A percentile compares a stretch with the other conserved stretches of the same genome.
phyloP scores from a whole-genome alignment of 2,329 filamentous ascomycete species.

The Verticillium nubilum region DNA sequence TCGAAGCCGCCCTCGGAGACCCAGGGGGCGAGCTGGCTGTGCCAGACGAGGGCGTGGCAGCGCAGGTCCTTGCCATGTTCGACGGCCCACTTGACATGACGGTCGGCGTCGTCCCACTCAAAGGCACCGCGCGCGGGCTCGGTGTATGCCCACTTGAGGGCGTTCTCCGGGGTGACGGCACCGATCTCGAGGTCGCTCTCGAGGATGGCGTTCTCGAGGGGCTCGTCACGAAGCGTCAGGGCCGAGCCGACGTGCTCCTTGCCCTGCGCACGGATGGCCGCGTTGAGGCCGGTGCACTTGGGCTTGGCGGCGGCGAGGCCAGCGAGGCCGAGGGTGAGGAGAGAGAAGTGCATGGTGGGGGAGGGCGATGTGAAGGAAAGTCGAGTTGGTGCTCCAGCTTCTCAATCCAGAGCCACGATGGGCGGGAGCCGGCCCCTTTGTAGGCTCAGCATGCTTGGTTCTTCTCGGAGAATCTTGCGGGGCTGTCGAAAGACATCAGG shows the following conservation, averaged over 20 bases:
- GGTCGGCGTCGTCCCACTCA: conserved; percentile 55
- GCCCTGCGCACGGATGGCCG: conserved; percentile 18
- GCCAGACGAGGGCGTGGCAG: conserved; percentile 50
- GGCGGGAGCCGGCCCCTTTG: neutral
- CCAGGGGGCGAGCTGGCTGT: conserved; percentile 37
- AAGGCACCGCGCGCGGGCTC: conserved; percentile 54
- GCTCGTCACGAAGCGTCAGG: conserved; percentile 48
- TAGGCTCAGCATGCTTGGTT: neutral
- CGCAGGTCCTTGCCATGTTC: conserved; percentile 41
- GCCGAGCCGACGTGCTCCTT: conserved; percentile 50
- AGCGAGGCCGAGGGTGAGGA: neutral
- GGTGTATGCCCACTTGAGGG: conserved; percentile 51
- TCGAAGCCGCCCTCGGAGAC: conserved; percentile 40
- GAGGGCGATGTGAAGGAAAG: neutral
- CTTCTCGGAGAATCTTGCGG: no score
- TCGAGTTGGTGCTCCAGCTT: neutral
- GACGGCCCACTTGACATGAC: conserved; percentile 36
- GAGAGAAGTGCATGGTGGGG: neutral
- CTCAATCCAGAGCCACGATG: neutral
- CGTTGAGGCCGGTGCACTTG: conserved; percentile 13
- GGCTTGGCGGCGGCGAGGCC: conserved; percentile 1
- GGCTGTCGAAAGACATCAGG: neutral
- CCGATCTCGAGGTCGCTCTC: conserved; percentile 48
- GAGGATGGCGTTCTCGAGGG: conserved; percentile 43
- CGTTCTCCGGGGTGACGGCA: conserved; percentile 45